Conservation (phyloP, 441 rosid species). For the Flueggea neowawraea region DNA sequence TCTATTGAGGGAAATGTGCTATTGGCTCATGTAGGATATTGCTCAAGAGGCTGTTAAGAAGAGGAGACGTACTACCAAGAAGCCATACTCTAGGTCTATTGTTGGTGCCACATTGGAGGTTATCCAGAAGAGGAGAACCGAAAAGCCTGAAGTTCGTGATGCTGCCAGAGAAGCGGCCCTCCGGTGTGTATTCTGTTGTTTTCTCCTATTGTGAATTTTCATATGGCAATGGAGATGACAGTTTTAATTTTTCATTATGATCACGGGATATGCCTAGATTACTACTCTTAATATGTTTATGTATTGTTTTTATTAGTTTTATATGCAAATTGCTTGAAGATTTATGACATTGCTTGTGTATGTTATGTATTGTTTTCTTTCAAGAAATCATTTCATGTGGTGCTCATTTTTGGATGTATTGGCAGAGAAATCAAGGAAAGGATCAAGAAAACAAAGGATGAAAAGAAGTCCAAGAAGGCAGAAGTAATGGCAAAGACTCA, state of each 20-base stretch:
- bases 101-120: constrained; percentile 84
- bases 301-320: no score
- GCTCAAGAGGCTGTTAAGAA: constrained; percentile 81
- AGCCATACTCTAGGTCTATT: constrained; percentile 85
- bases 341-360: neutral
- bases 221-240: no score
- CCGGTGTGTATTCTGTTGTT: constrained; percentile 36
- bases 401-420: no score
- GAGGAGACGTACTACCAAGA: constrained; percentile 72
- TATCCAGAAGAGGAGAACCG: constrained; percentile 74
- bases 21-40: constrained; percentile 43
- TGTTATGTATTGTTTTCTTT: neutral
- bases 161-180: constrained; percentile 90
- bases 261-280: no score
- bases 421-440: constrained; percentile 86
- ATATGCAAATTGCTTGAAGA: no score
- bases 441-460: constrained; percentile 87
- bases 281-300: no score
- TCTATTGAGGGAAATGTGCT: neutral
- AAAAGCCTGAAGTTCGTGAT: constrained; percentile 91
- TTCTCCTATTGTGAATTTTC: neutral
- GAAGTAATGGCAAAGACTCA: constrained; percentile 61
- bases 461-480: constrained; percentile 89
- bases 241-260: no score
- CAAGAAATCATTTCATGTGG: no score